Percentiles rank a stretch among this genome's conserved stretches.
These are phyloP conservation scores for Diversispora epigaea DNA, from an alignment of 192 early-diverging fungal species.

Conservation along the genomic window DNA sequence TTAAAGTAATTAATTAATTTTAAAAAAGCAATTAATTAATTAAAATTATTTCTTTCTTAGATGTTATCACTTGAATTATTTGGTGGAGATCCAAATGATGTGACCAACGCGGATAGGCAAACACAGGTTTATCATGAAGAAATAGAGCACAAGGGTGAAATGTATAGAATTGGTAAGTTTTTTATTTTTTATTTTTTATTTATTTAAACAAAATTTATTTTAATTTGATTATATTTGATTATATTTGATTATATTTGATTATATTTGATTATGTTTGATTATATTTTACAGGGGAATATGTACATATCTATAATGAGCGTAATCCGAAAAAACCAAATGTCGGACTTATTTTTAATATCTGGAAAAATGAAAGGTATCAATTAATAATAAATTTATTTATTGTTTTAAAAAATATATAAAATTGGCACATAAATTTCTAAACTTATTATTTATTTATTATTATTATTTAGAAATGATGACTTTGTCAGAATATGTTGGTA, in stretches of 20 bases:
- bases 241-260: neutral
- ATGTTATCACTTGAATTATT: constrained; percentile 6
- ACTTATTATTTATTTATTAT: too few species aligned
- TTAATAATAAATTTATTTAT: neutral
- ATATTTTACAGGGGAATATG: constrained; percentile 57
- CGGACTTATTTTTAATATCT: constrained; percentile 56
- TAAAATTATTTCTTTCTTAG: constrained; percentile 7
- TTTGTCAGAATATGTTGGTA: constrained; percentile 60
- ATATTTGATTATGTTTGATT: neutral
- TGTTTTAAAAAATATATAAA: neutral
- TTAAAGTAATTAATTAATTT: neutral
- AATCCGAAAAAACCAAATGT: constrained; percentile 62
- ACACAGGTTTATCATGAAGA: neutral
- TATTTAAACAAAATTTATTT: neutral
- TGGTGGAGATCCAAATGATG: neutral
- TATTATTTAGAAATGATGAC: constrained; percentile 33
- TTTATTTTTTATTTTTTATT: neutral
- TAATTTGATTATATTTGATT: neutral
- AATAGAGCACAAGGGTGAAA: constrained; percentile 22
- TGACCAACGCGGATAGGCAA: neutral
- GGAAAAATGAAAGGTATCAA: constrained; percentile 47
- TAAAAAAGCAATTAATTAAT: constrained; percentile 14
- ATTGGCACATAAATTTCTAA: too few species aligned
- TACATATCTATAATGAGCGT: constrained; percentile 57
- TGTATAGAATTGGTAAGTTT: constrained; percentile 18